These are phyloP conservation scores for Scheffersomyces lignosus DNA, from an alignment of 805 yeast genomes.

Conservation along the genomic window DNA sequence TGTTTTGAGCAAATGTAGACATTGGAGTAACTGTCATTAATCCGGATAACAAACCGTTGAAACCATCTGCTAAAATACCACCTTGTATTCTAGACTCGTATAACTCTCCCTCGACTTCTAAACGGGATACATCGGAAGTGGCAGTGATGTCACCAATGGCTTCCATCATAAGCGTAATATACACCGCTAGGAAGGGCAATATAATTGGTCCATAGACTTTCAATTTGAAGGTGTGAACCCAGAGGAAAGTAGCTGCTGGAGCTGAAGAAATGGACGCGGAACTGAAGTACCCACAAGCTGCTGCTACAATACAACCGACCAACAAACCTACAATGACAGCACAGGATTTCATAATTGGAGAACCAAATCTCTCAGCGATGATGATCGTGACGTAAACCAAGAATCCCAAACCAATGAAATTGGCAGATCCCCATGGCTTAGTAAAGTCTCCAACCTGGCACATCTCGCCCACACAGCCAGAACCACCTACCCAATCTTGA, in stretches of 20 bases:
- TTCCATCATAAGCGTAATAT: constrained; percentile 83
- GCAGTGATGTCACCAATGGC: constrained; percentile 95
- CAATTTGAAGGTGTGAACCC: constrained; percentile 84
- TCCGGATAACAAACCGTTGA: constrained; percentile 75
- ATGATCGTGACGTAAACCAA: constrained; percentile 73
- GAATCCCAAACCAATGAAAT: constrained; percentile 85
- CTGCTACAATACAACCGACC: constrained; percentile 90
- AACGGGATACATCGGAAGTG: constrained; percentile 85
- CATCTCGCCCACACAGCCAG: constrained; percentile 52
- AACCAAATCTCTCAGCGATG: constrained; percentile 80
- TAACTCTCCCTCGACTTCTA: constrained; percentile 76
- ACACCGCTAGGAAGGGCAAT: constrained; percentile 81
- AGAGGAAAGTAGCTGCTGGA: constrained; percentile 79
- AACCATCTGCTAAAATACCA: constrained; percentile 86
- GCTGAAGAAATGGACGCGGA: constrained; percentile 59
- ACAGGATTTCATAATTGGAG: constrained; percentile 93
- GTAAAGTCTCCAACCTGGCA: constrained; percentile 34
- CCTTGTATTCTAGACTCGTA: constrained; percentile 91
- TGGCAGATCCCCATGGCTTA: constrained; percentile 81
- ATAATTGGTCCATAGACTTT: constrained; percentile 82
- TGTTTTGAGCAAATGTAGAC: constrained; percentile 92
- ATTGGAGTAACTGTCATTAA: constrained; percentile 84
- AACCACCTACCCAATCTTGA: constrained; percentile 86
- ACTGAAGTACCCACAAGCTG: constrained; percentile 82
- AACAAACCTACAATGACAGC: constrained; percentile 85